Evolutionary conservation across 2,329 filamentous ascomycete species (phyloP).

Genomic region (Xylariomycetidae sp.): DNA sequence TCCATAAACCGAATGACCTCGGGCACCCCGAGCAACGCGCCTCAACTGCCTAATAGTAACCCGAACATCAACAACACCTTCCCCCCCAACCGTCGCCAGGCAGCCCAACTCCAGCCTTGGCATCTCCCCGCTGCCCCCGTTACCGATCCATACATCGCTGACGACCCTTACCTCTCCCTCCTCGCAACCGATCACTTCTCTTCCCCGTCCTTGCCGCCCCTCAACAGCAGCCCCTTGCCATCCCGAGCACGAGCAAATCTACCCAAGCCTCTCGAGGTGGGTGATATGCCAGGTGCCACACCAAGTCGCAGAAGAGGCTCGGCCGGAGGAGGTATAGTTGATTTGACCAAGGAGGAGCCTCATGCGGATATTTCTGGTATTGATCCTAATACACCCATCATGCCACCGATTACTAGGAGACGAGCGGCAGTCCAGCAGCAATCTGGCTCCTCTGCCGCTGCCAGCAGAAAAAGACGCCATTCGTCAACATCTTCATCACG

Average conservation of each 20-base stretch:
- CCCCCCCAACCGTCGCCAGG: too few species aligned
- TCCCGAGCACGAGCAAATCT: slow-evolving; percentile 6
- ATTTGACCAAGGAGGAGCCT: slow-evolving; percentile 22
- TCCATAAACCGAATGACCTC: too few species aligned
- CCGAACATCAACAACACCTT: too few species aligned
- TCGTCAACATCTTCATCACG: too few species aligned
- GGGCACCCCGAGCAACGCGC: too few species aligned
- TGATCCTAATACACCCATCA: slow-evolving; percentile 12
- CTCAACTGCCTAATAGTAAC: too few species aligned
- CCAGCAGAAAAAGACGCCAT: slow-evolving; percentile 16
- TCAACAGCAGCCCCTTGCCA: slow-evolving; percentile 20
- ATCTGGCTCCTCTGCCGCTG: slow-evolving; percentile 1
- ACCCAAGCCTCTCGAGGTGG: slow-evolving; percentile 13
- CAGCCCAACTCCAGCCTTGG: slow-evolving; percentile 1
- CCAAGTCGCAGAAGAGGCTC: slow-evolving; percentile 13
- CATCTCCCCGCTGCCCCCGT: background rate
- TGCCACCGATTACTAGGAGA: slow-evolving; percentile 20
- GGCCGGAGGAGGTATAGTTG: slow-evolving; percentile 15
- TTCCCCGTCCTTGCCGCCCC: slow-evolving; percentile 25
- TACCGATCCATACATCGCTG: slow-evolving; percentile 7
- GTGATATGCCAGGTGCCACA: slow-evolving; percentile 16
- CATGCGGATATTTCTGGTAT: slow-evolving; percentile 14
- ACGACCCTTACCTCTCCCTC: slow-evolving; percentile 17
- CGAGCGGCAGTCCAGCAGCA: too few species aligned
- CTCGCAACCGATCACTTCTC: slow-evolving; percentile 22